A percentile compares a stretch with the other conserved stretches of the same genome.
Conservation (phyloP, 2,329 filamentous ascomycete genomes). For the Neurospora crassa region DNA sequence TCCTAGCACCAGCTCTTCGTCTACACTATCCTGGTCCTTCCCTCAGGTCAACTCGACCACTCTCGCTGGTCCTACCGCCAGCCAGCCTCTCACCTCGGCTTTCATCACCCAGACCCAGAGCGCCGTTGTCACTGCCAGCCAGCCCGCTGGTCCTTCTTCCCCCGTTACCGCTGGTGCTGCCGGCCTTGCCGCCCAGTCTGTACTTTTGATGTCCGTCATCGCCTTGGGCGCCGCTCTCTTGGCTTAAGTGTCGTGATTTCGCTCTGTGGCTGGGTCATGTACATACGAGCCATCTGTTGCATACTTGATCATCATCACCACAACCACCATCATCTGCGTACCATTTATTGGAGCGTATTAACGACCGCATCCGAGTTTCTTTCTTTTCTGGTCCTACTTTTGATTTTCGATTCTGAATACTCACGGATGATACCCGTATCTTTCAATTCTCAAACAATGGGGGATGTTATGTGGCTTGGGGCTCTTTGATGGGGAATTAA, state of each 20-base stretch:
- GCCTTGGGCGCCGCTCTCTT: constrained; percentile 31
- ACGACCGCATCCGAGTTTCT: constrained; percentile 10
- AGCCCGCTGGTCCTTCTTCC: constrained; percentile 16
- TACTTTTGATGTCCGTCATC: constrained; percentile 30
- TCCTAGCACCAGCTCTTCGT: constrained; percentile 7
- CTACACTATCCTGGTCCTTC: constrained; percentile 19
- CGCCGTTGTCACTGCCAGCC: constrained; percentile 11
- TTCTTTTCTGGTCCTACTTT: background rate
- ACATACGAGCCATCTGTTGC: background rate
- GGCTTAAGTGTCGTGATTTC: constrained; percentile 18
- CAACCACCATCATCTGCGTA: background rate
- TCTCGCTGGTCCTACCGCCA: constrained; percentile 17
- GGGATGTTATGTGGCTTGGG: constrained; percentile 18
- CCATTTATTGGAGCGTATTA: background rate
- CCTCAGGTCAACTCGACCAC: constrained; percentile 26
- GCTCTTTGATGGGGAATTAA: constrained; percentile 9
- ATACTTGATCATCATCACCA: constrained; percentile 12
- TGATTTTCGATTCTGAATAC: constrained; percentile 8
- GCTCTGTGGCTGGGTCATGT: background rate
- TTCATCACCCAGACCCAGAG: constrained; percentile 18
- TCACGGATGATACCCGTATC: constrained; percentile 11
- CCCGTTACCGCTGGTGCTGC: constrained; percentile 23
- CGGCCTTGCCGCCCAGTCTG: constrained; percentile 29
- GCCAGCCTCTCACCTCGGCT: constrained; percentile 14
- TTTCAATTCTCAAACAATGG: constrained; percentile 12